Conservation (phyloP, 2,329 filamentous ascomycete species). For the Claviceps monticola region DNA sequence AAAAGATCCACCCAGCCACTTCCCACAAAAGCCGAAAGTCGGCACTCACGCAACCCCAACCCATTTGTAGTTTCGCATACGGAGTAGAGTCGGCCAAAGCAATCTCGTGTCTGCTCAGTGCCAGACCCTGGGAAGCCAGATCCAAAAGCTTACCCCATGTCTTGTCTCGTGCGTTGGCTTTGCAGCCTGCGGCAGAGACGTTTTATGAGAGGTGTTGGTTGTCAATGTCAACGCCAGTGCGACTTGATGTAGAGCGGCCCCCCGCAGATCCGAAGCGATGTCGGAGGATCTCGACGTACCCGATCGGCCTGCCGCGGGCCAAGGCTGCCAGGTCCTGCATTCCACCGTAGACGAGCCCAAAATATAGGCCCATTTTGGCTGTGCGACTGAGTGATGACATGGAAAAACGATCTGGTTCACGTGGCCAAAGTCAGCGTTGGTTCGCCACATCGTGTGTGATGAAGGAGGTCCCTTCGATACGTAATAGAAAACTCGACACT, state of each 20-base stretch:
- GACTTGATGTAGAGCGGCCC: constrained; percentile 7
- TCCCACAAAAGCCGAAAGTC: too few species aligned
- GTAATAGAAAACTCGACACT: constrained; percentile 11
- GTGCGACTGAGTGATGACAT: constrained; percentile 63
- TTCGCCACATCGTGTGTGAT: constrained; percentile 10
- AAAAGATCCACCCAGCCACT: too few species aligned
- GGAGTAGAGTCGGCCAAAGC: too few species aligned
- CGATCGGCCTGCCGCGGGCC: constrained; percentile 55
- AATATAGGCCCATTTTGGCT: constrained; percentile 63
- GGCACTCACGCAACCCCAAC: too few species aligned
- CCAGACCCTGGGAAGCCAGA: too few species aligned
- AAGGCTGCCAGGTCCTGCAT: constrained; percentile 62
- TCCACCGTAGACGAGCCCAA: constrained; percentile 68
- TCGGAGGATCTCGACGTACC: constrained; percentile 57
- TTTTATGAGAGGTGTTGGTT: background rate
- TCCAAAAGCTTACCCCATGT: too few species aligned
- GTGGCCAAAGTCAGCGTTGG: constrained; percentile 16
- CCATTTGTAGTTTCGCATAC: too few species aligned
- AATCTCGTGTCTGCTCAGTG: too few species aligned
- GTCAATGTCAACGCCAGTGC: constrained; percentile 6
- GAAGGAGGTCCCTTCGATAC: background rate
- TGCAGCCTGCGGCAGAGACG: too few species aligned
- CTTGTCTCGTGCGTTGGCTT: too few species aligned
- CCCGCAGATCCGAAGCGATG: constrained; percentile 22
- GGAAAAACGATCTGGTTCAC: constrained; percentile 57